Percentiles rank a stretch among this genome's conserved stretches.
These are phyloP conservation scores for Lumnitzera racemosa DNA, from an alignment of 345 rosid genomes.

Conservation along the genomic window DNA sequence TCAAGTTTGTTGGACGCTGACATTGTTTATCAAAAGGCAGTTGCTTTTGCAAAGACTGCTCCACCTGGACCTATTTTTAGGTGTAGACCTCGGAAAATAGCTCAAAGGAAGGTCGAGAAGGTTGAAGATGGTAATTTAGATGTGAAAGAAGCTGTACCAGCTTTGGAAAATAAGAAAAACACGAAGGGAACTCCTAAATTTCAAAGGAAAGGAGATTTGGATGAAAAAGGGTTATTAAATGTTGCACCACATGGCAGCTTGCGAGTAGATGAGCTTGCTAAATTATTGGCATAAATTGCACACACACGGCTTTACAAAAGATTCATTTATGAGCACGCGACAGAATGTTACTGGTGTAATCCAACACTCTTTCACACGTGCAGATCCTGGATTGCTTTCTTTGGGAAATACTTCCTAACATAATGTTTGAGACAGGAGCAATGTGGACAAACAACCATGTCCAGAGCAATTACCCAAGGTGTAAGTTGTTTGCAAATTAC, in stretches of 20 bases:
- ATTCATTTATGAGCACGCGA: too few relatives aligned
- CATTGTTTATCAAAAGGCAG: slow-evolving; percentile 38
- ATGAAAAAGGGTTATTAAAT: slow-evolving; percentile 20
- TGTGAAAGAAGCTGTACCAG: slow-evolving; percentile 17
- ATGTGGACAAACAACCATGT: too few relatives aligned
- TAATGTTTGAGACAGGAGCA: too few relatives aligned
- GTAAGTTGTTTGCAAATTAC: too few relatives aligned
- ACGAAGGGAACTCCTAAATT: slow-evolving; percentile 17
- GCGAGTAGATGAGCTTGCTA: slow-evolving; percentile 80
- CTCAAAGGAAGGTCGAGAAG: slow-evolving; percentile 25
- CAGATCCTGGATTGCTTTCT: too few relatives aligned
- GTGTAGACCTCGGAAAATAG: slow-evolving; percentile 27
- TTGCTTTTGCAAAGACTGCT: slow-evolving; percentile 51
- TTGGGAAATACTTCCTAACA: too few relatives aligned
- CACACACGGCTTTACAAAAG: too few relatives aligned
- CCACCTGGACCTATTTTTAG: slow-evolving; percentile 54
- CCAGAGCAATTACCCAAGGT: too few relatives aligned
- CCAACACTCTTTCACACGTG: too few relatives aligned
- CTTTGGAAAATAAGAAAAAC: slow-evolving; percentile 15
- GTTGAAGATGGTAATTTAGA: slow-evolving; percentile 20
- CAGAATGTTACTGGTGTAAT: too few relatives aligned
- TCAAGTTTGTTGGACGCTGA: slow-evolving; percentile 51
- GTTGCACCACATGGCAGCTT: slow-evolving; percentile 50
- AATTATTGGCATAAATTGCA: slow-evolving; percentile 42
- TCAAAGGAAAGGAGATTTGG: slow-evolving; percentile 14